Base-by-base conservation (phyloP, 2,329 filamentous ascomycete species). In the Diaporthe vaccinii region DNA sequence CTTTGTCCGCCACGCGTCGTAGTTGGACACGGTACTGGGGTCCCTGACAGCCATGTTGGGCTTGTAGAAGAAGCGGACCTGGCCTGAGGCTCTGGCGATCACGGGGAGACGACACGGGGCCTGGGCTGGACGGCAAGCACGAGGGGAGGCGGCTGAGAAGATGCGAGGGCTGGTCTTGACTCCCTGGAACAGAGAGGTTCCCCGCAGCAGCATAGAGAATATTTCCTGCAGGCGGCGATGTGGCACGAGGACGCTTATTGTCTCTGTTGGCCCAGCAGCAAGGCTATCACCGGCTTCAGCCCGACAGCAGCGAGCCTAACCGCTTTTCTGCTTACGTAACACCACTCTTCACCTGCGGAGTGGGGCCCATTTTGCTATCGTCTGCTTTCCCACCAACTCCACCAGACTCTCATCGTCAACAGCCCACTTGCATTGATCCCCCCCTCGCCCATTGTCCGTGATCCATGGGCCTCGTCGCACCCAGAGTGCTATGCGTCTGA, bases 11-110 rank as follows among this genome's bases (percentile, higher is more conserved):
- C 95, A 98, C 74, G 93, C 92, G 84, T 94, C 92, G 85, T 98
- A 98, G 87, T 98, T 98, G 82, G 94, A 94, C 75, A 97, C 86
- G 36, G 97, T 98, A 84, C 95, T 97, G 72, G 95, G 95, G 85
- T 98, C 96, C 81, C 94, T 91, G 69, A 88, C 80, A 41, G 82
- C 79, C 80, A 85, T 85, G 74, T 77, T 82, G 72, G 78, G 78
- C 75, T 70, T 75, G 76, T 78, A 78, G 75, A 76, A 79, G 74
- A 68, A 76, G 69, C 78, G 78, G 25, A 76, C 68, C 65, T 77
- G 75, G 51, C 76, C 25, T 49, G 15, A 69, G 41, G 49, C 72
- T 49, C 55, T 73, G 71, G 49, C 46, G 49, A 65, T 25, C 22
- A 55, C 28, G 36, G 72, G 71, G 41, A 28, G 67, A n/a, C 46